A percentile compares a stretch with the other conserved stretches of the same genome.
phyloP scores from a whole-genome alignment of 495 filamentous ascomycete genomes.

The Tuber borchii region DNA sequence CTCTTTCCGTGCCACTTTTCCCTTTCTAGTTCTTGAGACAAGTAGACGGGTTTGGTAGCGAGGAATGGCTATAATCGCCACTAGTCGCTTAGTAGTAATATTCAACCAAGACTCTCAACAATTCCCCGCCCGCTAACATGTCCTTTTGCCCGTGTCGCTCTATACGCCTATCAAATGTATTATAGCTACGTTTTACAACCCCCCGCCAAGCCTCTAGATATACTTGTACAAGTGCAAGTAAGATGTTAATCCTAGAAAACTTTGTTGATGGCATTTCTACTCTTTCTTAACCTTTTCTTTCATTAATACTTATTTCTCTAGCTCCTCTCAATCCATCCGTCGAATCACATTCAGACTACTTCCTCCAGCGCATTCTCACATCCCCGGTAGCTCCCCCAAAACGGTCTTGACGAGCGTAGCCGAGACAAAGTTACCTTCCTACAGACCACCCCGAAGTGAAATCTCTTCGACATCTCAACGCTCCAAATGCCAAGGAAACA shows the following conservation, averaged over 20 bases:
- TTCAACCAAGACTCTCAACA: conserved; percentile 52
- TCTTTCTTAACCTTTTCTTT: no score
- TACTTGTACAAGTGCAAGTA: no score
- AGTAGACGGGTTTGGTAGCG: conserved; percentile 20
- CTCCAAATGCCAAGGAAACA: no score
- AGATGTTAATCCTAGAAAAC: no score
- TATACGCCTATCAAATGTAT: conserved; percentile 53
- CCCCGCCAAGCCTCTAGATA: no score
- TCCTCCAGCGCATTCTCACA: background rate
- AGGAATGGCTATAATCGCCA: conserved; percentile 20
- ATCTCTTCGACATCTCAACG: no score
- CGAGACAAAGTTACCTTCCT: no score
- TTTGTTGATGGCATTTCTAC: no score
- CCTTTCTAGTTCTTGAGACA: conserved; percentile 10
- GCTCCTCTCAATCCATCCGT: background rate
- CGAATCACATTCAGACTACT: background rate
- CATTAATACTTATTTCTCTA: conserved; percentile 41
- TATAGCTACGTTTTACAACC: no score
- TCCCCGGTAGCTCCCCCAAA: background rate
- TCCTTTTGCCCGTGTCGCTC: conserved; percentile 56
- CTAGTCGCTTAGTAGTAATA: conserved; percentile 49
- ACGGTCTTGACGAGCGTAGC: no score
- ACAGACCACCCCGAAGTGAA: no score
- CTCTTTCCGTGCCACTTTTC: conserved; percentile 14
- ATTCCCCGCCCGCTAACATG: conserved; percentile 55